phyloP scores from a whole-genome alignment of 805 yeast species.

The Scheffersomyces coipomensis region DNA sequence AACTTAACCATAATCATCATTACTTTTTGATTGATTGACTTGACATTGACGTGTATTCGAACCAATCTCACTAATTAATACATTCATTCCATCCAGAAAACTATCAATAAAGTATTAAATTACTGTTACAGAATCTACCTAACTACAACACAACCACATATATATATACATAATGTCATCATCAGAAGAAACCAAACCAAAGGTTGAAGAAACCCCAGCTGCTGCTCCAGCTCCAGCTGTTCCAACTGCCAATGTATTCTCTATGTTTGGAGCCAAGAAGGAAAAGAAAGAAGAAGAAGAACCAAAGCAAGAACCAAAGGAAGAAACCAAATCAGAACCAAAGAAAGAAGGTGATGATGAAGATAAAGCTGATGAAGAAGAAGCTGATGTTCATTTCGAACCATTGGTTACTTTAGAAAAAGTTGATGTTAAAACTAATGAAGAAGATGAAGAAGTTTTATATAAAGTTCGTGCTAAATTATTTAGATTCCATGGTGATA shows the following conservation, averaged over 20 bases:
- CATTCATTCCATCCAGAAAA: no score
- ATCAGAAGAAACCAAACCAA: constrained; percentile 14
- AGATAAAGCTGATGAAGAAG: constrained; percentile 58
- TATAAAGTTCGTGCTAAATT: constrained; percentile 89
- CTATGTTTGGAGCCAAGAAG: constrained; percentile 93
- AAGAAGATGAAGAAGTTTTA: constrained; percentile 29
- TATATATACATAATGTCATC: constrained; percentile 11
- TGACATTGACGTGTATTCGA: no score
- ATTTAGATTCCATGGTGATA: constrained; percentile 81
- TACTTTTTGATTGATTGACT: no score
- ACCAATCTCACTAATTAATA: no score
- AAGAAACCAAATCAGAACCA: constrained; percentile 26
- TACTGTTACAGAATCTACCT: no score
- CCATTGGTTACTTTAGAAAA: constrained; percentile 93
- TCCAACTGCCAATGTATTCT: constrained; percentile 81
- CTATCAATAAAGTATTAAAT: no score
- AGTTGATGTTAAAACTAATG: constrained; percentile 89
- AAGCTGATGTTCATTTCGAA: constrained; percentile 89
- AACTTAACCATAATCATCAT: no score
- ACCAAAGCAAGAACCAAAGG: constrained; percentile 25
- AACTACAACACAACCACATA: no score
- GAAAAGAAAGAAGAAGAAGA: constrained; percentile 51
- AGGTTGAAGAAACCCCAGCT: constrained; percentile 12
- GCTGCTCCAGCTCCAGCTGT: constrained; percentile 47
- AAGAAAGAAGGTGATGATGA: constrained; percentile 47